Conservation (phyloP, 768 basidiomycete genomes). For the Amanita pallidorosea region DNA sequence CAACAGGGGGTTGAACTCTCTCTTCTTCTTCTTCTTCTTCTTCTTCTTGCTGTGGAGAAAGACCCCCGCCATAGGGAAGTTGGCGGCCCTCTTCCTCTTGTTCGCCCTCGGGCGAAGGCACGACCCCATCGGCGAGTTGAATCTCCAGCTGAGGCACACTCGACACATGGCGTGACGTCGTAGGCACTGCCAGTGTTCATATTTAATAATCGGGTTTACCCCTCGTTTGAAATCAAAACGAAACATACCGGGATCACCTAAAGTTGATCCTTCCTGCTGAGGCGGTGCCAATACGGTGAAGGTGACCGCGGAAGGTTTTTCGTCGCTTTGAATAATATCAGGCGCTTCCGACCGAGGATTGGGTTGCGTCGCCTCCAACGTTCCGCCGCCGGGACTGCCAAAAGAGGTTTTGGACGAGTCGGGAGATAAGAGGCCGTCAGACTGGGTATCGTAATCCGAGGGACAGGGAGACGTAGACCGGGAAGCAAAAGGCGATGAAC, state of each 20-base stretch:
- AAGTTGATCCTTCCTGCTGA: neutral
- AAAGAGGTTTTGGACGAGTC: neutral
- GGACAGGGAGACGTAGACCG: conserved; percentile 1
- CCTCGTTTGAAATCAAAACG: no score
- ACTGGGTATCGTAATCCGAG: neutral
- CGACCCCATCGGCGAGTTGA: neutral
- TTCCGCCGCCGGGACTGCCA: neutral
- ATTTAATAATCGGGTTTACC: neutral
- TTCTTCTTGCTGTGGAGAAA: neutral
- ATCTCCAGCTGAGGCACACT: neutral
- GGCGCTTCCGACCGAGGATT: neutral
- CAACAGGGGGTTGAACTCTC: no score
- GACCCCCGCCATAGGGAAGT: neutral
- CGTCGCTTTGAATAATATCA: neutral
- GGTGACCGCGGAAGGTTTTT: neutral
- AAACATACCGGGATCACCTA: no score
- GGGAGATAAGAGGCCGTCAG: conserved; percentile 2
- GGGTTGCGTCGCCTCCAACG: neutral
- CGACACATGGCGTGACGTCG: neutral
- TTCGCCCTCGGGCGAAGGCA: no score
- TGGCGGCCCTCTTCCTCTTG: neutral
- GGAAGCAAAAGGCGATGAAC: neutral
- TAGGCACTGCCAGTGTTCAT: neutral
- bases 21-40: no score
- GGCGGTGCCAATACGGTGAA: neutral